Evolutionary conservation across 352 stramenopile genomes (phyloP), one percentile per base, ranked within the genome.

Genomic region (Chrysophaeum taylorii): DNA sequence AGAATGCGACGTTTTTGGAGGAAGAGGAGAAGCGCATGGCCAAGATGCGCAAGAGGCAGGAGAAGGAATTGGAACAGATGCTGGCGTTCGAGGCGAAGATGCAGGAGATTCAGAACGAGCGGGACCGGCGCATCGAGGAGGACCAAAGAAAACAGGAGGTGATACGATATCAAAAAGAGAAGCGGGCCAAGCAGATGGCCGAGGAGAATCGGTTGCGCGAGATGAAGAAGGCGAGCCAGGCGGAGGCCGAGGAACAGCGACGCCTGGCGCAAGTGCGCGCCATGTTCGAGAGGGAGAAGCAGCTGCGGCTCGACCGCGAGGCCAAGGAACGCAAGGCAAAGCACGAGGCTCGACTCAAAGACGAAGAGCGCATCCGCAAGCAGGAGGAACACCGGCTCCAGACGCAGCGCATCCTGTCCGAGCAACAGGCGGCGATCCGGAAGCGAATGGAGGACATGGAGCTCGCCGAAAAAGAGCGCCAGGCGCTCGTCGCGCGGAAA

Each of bases 21-120:
- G 73, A 76, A 39, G 77, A 82, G 61, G 70, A 80, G 69, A 68
- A 70, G 27, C 70, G 76, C 27, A 69, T 80, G 35, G 69, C 73
- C 62, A 82, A 82, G 72, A 82, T 82, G 77, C 50, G 60, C 50
- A 66, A 64, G 25, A 39, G 76, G 15, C 76, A 81, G 33, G 73
- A 81, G 41, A 81, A 81, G 67, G 76, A 81, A 70, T 41, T 94
- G 0, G 86, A 91, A 64, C 88, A 94, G 81, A 91, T 94, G 84
- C 81, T 94, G n/a, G 82, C 89, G 48, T 94, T 92, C 64, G 88
- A 94, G 73, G 87, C 92, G 68, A 92, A 93, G 70, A 89, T 91
- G 85, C 89, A 81, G 73, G 81, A 83, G 52, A 76, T 92, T 23
- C 86, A 93, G 64, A 79, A 91, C 41, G 81, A 89, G 7, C 82